Evolutionary conservation across 768 basidiomycete genomes (phyloP).

Genomic region (Scleroderma bovista): DNA sequence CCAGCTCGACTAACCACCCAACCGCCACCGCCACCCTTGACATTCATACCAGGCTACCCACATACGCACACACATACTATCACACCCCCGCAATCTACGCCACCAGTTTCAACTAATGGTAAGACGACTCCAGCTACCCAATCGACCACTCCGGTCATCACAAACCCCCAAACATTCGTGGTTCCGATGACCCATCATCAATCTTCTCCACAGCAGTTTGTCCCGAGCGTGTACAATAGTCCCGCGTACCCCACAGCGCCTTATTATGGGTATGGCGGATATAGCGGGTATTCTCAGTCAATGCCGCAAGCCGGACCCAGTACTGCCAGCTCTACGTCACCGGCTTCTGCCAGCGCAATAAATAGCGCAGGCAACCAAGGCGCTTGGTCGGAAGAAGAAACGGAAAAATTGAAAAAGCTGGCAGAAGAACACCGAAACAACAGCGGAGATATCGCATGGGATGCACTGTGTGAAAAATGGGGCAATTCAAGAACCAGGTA

Average conservation of each 20-base stretch:
- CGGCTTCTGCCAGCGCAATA: slow-evolving; percentile 13
- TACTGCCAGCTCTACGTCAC: slow-evolving; percentile 21
- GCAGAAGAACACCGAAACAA: slow-evolving; percentile 59
- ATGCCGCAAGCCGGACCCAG: slow-evolving; percentile 21
- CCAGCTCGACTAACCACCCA: slow-evolving; percentile 63
- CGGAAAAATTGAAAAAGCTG: slow-evolving; percentile 58
- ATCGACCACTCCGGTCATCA: slow-evolving; percentile 47
- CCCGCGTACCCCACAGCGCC: slow-evolving; percentile 55
- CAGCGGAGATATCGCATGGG: slow-evolving; percentile 63
- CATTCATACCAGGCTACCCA: slow-evolving; percentile 39
- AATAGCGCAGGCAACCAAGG: slow-evolving; percentile 52
- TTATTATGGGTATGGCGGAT: slow-evolving; percentile 54
- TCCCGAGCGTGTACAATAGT: slow-evolving; percentile 26
- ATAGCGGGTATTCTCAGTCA: slow-evolving; percentile 28
- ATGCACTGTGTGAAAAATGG: slow-evolving; percentile 69
- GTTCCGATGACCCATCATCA: slow-evolving; percentile 59
- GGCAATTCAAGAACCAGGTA: slow-evolving; percentile 71
- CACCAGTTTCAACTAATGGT: slow-evolving; percentile 31
- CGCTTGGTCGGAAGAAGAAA: slow-evolving; percentile 76
- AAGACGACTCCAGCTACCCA: slow-evolving; percentile 28
- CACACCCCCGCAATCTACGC: slow-evolving; percentile 30
- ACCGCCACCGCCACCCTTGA: slow-evolving; percentile 57
- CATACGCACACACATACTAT: slow-evolving; percentile 21
- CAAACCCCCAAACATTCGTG: slow-evolving; percentile 68
- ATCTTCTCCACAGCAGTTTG: slow-evolving; percentile 40